A percentile compares a stretch with the other conserved stretches of the same genome.
Conservation (phyloP, 805 yeast species). For the Zygosaccharomyces pseudorouxii region DNA sequence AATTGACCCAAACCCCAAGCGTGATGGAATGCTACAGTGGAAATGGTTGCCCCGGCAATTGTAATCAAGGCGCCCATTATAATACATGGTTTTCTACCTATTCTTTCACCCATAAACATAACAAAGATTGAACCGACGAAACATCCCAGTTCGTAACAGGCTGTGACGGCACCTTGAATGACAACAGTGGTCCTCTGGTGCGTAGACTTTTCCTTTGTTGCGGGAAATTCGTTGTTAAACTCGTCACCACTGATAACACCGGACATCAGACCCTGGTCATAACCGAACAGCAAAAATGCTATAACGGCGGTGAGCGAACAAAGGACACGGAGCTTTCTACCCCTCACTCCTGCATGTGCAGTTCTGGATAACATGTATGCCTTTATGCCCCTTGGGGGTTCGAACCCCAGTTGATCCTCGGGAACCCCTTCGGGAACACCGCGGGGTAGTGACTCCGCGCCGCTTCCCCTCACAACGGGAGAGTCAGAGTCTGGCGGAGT, state of each 20-base stretch:
- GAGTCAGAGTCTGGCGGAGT: not conserved
- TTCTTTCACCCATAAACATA: constrained; percentile 53
- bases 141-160: constrained; percentile 71
- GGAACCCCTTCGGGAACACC: not conserved
- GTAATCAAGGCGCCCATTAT: constrained; percentile 53
- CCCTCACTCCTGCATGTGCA: constrained; percentile 53
- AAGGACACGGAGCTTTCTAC: constrained; percentile 45
- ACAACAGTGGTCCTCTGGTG: constrained; percentile 48
- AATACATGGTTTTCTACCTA: constrained; percentile 64
- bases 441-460: not conserved
- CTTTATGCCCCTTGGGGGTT: constrained; percentile 5
- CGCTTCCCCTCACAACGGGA: not conserved
- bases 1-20: constrained; percentile 64
- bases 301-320: constrained; percentile 55
- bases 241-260: constrained; percentile 56
- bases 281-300: constrained; percentile 69
- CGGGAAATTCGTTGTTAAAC: constrained; percentile 60
- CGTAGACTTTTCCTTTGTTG: constrained; percentile 34
- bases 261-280: constrained; percentile 77
- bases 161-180: constrained; percentile 64
- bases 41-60: constrained; percentile 56
- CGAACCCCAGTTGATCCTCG: constrained; percentile 1
- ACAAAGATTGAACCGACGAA: constrained; percentile 67
- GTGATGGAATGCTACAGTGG: constrained; percentile 49
- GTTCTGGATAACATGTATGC: constrained; percentile 35